Percentiles rank a stretch among this genome's conserved stretches.
These are phyloP conservation scores for Withania somnifera DNA, from an alignment of 305 asterid genomes.

Conservation along the genomic window DNA sequence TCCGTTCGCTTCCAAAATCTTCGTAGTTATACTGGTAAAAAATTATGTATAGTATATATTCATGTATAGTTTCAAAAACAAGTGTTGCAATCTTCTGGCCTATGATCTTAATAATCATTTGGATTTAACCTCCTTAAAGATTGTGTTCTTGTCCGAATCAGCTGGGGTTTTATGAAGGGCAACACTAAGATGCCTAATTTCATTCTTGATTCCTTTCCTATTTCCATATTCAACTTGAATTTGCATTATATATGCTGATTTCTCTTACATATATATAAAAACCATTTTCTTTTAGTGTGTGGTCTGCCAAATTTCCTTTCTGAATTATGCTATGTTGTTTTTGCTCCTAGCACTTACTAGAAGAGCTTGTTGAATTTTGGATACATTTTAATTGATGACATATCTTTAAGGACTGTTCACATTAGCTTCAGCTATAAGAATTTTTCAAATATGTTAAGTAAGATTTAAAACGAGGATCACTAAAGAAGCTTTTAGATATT, in stretches of 20 bases:
- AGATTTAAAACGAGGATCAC: not conserved
- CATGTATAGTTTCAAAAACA: not conserved
- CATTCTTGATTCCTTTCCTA: not conserved
- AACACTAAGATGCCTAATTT: not conserved
- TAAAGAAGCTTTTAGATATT: not conserved
- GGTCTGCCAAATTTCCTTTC: too few species aligned
- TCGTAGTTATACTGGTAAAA: not conserved
- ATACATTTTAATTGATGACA: too few species aligned
- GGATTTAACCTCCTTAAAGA: not conserved
- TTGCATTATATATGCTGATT: too few species aligned
- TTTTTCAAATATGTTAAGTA: too few species aligned
- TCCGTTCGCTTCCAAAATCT: not conserved
- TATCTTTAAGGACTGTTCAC: too few species aligned
- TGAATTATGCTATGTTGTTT: too few species aligned
- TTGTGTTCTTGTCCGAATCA: not conserved
- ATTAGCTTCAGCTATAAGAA: too few species aligned
- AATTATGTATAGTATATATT: conserved; percentile 1
- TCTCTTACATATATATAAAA: too few species aligned
- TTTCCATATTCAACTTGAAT: not conserved
- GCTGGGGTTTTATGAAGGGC: not conserved
- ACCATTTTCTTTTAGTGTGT: too few species aligned
- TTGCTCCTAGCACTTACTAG: too few species aligned
- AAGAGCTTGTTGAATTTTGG: too few species aligned
- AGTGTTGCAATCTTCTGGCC: not conserved
- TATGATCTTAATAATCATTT: not conserved